Evolutionary conservation across 2,329 filamentous ascomycete genomes (phyloP).

Genomic region (Penicillium sp.): DNA sequence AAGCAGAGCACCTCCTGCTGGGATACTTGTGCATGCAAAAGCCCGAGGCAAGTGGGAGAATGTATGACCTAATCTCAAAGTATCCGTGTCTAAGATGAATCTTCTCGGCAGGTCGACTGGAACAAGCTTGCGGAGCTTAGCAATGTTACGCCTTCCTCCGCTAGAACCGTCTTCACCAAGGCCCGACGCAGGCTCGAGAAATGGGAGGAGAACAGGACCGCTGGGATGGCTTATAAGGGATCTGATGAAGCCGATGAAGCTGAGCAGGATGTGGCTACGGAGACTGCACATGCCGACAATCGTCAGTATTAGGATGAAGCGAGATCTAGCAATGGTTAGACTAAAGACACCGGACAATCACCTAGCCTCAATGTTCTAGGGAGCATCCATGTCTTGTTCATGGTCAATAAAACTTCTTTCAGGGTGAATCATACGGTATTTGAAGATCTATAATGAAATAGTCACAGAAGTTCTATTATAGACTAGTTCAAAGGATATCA

Average conservation of each 20-base stretch:
- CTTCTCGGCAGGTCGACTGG: background rate
- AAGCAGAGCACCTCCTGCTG: background rate
- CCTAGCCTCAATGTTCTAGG: background rate
- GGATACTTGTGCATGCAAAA: background rate
- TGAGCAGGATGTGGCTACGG: background rate
- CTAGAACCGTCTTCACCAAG: background rate
- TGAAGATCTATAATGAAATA: background rate
- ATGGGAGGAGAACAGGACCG: background rate
- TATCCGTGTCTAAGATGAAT: background rate
- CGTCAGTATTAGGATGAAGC: background rate
- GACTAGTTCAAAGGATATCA: background rate
- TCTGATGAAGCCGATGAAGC: too few relatives aligned
- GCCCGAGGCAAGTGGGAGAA: background rate
- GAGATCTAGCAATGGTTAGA: background rate
- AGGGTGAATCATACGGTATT: background rate
- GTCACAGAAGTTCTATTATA: background rate
- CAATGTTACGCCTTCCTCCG: background rate
- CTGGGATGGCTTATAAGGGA: too few relatives aligned
- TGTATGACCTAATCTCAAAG: background rate
- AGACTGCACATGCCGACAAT: background rate
- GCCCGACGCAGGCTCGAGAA: background rate
- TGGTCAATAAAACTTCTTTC: background rate
- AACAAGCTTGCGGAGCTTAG: background rate
- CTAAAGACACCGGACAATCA: too few relatives aligned
- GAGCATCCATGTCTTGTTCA: background rate